Evolutionary conservation across 2,329 filamentous ascomycete species (phyloP).

Genomic region (Pyrenophora tritici-repentis): DNA sequence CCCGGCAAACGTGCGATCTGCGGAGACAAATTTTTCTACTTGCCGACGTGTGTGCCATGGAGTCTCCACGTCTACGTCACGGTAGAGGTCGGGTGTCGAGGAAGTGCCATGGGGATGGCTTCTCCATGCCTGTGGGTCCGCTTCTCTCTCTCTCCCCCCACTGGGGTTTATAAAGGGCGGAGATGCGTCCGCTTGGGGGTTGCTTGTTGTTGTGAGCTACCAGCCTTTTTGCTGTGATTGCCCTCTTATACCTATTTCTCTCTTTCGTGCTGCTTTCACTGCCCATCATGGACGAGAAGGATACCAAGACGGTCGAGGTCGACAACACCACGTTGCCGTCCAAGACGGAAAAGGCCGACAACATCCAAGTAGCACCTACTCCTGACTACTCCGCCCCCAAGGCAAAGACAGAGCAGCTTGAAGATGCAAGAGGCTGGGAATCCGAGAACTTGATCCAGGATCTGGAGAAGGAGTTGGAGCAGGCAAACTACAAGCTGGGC

Average conservation of each 20-base stretch:
- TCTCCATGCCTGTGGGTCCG: constrained; percentile 25
- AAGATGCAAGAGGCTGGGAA: constrained; percentile 48
- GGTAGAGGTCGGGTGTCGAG: constrained; percentile 5
- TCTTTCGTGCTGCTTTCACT: constrained; percentile 3
- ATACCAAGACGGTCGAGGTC: constrained; percentile 21
- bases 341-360: constrained; percentile 23
- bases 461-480: constrained; percentile 47
- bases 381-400: constrained; percentile 34
- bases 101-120: constrained; percentile 25
- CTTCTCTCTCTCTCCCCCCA: constrained; percentile 11
- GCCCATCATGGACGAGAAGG: constrained; percentile 37
- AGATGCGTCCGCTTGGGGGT: constrained; percentile 8
- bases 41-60: constrained; percentile 29
- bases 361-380: constrained; percentile 28
- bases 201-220: constrained; percentile 11
- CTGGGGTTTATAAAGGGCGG: constrained; percentile 34
- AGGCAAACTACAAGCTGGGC: constrained; percentile 46
- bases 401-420: constrained; percentile 40
- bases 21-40: constrained; percentile 26
- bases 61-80: constrained; percentile 32
- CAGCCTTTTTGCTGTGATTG: constrained; percentile 8
- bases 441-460: constrained; percentile 52
- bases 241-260: constrained; percentile 8
- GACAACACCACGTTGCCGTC: constrained; percentile 10
- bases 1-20: constrained; percentile 16